A percentile compares a stretch with the other conserved stretches of the same genome.
phyloP scores from a whole-genome alignment of 2,329 filamentous ascomycete genomes.

The Lomentospora prolificans region DNA sequence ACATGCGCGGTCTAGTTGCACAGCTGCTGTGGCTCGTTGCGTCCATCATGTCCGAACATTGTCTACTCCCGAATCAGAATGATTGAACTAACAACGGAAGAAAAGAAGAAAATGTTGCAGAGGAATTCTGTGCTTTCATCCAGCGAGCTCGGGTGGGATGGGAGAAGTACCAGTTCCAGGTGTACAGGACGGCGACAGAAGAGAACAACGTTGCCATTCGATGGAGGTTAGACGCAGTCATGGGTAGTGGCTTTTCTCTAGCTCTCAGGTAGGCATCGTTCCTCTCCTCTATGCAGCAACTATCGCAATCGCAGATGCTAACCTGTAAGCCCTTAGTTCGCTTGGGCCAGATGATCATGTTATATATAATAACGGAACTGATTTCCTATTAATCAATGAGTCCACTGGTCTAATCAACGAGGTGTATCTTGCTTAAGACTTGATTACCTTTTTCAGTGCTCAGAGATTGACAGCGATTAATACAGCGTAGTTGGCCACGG shows the following conservation, averaged over 20 bases:
- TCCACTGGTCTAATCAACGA: background rate
- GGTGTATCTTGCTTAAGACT: background rate
- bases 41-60: background rate
- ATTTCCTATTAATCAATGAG: background rate
- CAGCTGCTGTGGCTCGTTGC: background rate
- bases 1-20: background rate
- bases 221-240: conserved; percentile 9
- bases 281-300: too few relatives aligned
- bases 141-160: conserved; percentile 5
- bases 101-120: too few relatives aligned
- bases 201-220: conserved; percentile 9
- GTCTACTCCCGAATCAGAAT: background rate
- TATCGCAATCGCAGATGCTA: background rate
- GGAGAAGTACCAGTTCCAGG: conserved; percentile 9
- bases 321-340: background rate
- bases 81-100: background rate
- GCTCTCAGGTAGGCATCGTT: background rate
- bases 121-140: background rate
- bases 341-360: background rate
- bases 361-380: background rate
- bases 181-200: conserved; percentile 9
- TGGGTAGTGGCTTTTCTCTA: conserved; percentile 6
- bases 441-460: background rate
- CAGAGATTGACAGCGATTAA: background rate
- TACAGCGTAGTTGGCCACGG: too few relatives aligned